Evolutionary conservation across 768 basidiomycete species (phyloP), one percentile per base, ranked within the genome.

Genomic region (Rhizopogon rudus): DNA sequence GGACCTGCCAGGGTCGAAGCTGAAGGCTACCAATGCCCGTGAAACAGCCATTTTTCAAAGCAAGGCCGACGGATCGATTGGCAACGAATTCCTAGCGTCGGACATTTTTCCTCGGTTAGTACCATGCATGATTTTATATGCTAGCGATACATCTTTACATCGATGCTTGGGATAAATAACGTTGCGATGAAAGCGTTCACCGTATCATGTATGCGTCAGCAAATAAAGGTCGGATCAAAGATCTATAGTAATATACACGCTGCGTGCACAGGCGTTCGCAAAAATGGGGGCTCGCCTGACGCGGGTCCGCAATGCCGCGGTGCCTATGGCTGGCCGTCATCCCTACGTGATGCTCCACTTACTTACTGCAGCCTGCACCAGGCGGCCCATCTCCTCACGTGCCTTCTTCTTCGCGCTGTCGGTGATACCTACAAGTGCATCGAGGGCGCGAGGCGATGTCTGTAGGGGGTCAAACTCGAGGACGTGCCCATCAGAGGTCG

Each of bases 371-470:
- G 84, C 81, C 64, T 84, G 81, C 39, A 91, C 81, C 33, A 92
- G 73, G 55, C 82, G 73, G 4, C 81, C 77, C 83, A 91, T 88
- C 58, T 92, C 90, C 44, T 82, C 78, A 61, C 81, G 82, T 20
- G 88, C 91, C 60, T 88, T 83, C 65, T 88, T 89, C 78, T 91
- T 92, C 42, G 90, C 88, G 61, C 86, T 87, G 54, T 86, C 82
- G 0, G 87, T 82, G 56, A 93, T 88, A 5, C 88, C 89, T 52
- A 89, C 85, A 7, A 91, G 75, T 33, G 81, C 83, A 62, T 92
- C 88, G 31, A 95, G 71, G 46, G 88, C 77, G 2, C 79, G 77
- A 1, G 91, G 85, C 2, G 87, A 84, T 13, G 88, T 84, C 56
- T 78, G 77, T 42, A 95, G 73, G 8, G 93, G 92, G 61, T 96